Percentiles rank a stretch among this genome's conserved stretches.
phyloP scores from a whole-genome alignment of 192 early-diverging fungal species.

The Rhizophagus prolifer region DNA sequence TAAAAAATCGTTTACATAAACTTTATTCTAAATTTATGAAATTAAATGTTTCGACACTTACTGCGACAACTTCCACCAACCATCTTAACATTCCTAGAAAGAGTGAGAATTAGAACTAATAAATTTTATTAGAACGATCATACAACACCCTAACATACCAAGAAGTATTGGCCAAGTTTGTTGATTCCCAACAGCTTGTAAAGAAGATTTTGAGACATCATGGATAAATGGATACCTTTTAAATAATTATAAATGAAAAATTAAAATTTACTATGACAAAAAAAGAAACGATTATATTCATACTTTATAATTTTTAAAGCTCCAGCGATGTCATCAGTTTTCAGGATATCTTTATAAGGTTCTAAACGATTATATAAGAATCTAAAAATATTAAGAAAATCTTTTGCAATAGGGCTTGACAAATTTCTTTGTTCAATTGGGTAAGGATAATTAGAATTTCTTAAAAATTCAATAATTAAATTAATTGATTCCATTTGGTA shows the following conservation, averaged over 20 bases:
- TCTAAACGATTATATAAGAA: constrained; percentile 73
- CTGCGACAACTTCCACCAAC: constrained; percentile 67
- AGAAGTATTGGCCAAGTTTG: constrained; percentile 54
- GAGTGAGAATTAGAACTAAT: constrained; percentile 43
- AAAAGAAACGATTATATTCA: not conserved
- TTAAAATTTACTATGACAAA: not conserved
- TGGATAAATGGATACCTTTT: constrained; percentile 27
- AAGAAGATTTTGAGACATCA: constrained; percentile 69
- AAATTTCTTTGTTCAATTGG: constrained; percentile 58
- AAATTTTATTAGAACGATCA: constrained; percentile 46
- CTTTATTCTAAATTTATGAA: not conserved
- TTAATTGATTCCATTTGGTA: constrained; percentile 60
- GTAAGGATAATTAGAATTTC: constrained; percentile 60
- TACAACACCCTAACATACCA: constrained; percentile 41
- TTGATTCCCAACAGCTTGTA: constrained; percentile 64
- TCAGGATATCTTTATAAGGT: constrained; percentile 56
- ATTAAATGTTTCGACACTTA: constrained; percentile 56
- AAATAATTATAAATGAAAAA: not conserved
- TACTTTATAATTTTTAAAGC: constrained; percentile 58
- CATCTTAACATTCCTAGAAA: constrained; percentile 71
- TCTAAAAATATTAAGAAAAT: constrained; percentile 72
- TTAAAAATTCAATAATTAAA: constrained; percentile 62
- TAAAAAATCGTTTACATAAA: constrained; percentile 30
- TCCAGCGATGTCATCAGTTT: constrained; percentile 65
- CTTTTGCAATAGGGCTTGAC: constrained; percentile 62